Percentiles rank a stretch among this genome's conserved stretches.
Conservation (phyloP, 2,329 filamentous ascomycete species). For the Pseudonectria buxi region DNA sequence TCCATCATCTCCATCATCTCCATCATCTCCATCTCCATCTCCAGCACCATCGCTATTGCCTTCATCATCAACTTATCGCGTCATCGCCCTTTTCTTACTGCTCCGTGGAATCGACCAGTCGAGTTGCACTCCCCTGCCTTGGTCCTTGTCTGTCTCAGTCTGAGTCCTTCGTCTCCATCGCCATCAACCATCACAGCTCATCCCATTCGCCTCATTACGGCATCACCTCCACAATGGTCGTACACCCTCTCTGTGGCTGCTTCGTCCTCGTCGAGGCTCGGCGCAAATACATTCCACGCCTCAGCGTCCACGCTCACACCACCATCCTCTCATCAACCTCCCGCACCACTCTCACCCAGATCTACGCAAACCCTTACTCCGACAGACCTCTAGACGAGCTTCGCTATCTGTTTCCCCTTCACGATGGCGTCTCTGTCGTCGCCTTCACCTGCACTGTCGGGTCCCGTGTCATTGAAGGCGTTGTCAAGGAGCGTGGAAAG, state of each 20-base stretch:
- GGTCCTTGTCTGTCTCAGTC: no score
- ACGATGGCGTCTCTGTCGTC: conserved; percentile 65
- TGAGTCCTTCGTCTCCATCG: no score
- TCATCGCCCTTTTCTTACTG: no score
- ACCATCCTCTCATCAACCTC: conserved; percentile 51
- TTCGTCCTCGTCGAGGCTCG: conserved; percentile 20
- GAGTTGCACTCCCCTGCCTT: no score
- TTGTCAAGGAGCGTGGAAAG: conserved; percentile 59
- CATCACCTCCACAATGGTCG: conserved; percentile 2
- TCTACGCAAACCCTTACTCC: conserved; percentile 51
- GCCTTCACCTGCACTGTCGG: conserved; percentile 60
- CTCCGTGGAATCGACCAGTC: no score
- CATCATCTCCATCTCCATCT: no score
- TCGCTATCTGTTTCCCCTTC: conserved; percentile 64
- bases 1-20: no score
- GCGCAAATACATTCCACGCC: conserved; percentile 48
- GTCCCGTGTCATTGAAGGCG: conserved; percentile 51
- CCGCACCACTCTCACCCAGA: conserved; percentile 45
- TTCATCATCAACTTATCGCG: no score
- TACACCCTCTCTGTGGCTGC: conserved; percentile 26
- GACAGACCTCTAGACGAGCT: conserved; percentile 34
- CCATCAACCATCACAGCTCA: no score
- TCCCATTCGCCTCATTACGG: no score
- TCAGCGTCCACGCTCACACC: conserved; percentile 52
- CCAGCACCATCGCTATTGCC: no score